A percentile compares a stretch with the other conserved stretches of the same genome.
These are phyloP conservation scores for Solanum etuberosum DNA, from an alignment of 257 asterid species.

Conservation along the genomic window DNA sequence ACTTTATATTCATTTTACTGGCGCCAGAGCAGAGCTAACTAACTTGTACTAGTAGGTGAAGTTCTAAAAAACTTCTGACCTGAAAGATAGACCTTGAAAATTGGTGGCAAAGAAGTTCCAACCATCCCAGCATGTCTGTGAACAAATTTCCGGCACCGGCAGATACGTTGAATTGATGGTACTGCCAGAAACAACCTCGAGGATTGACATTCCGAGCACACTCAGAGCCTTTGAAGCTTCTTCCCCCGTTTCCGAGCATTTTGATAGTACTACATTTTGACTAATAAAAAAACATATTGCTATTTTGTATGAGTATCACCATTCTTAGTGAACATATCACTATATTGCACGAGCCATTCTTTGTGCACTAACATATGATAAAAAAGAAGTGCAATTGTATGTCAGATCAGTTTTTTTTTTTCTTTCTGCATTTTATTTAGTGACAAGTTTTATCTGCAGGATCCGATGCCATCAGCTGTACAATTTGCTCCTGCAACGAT, in stretches of 20 bases:
- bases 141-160: neutral
- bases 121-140: neutral
- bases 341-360: neutral
- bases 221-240: neutral
- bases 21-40: neutral
- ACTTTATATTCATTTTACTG: neutral
- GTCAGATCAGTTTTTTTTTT: neutral
- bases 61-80: neutral
- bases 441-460: constrained; percentile 30
- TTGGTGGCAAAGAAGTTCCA: neutral
- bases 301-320: neutral
- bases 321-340: neutral
- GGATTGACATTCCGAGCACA: neutral
- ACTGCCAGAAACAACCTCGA: neutral
- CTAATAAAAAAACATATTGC: neutral
- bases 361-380: neutral
- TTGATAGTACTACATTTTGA: neutral
- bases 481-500: constrained; percentile 26
- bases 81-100: neutral
- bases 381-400: neutral
- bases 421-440: neutral
- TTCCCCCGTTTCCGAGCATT: neutral
- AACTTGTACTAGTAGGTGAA: neutral
- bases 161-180: neutral
- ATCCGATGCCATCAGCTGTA: constrained; percentile 24